A percentile compares a stretch with the other conserved stretches of the same genome.
Evolutionary conservation across 495 filamentous ascomycete genomes (phyloP).

Genomic region (Rostrohypoxylon terebratum): DNA sequence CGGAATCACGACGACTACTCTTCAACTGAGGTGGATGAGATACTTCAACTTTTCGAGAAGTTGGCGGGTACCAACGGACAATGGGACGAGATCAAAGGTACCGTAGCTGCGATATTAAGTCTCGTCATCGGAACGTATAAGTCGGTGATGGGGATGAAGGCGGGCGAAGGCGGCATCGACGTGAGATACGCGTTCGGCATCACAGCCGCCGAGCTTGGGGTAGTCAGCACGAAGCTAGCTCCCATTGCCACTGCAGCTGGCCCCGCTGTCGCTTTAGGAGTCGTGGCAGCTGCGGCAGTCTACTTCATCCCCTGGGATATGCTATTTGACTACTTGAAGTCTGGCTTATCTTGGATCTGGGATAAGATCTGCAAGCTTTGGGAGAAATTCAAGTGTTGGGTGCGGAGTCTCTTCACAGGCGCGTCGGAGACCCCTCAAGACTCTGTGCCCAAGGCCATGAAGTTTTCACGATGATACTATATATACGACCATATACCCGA

Average conservation of each 20-base stretch:
- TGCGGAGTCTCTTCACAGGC: not conserved
- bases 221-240: not conserved
- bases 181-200: constrained; percentile 7
- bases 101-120: constrained; percentile 3
- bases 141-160: constrained; percentile 6
- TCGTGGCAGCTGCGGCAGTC: constrained; percentile 4
- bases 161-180: not conserved
- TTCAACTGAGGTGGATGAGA: not conserved
- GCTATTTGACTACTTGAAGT: not conserved
- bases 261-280: constrained; percentile 2
- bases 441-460: not conserved
- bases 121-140: constrained; percentile 10
- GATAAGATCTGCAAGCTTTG: constrained; percentile 10
- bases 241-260: not conserved
- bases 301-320: constrained; percentile 7
- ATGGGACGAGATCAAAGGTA: constrained; percentile 4
- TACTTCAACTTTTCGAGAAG: constrained; percentile 4
- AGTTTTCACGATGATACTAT: not conserved
- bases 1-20: not conserved
- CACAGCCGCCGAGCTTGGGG: not conserved
- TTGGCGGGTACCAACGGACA: not conserved
- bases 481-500: not conserved
- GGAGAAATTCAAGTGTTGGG: constrained; percentile 13
- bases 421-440: constrained; percentile 1
- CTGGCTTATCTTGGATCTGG: not conserved